Percentiles rank a stretch among this genome's conserved stretches.
phyloP scores from a whole-genome alignment of 148 eudicot species.

The Polygonum maritimum region DNA sequence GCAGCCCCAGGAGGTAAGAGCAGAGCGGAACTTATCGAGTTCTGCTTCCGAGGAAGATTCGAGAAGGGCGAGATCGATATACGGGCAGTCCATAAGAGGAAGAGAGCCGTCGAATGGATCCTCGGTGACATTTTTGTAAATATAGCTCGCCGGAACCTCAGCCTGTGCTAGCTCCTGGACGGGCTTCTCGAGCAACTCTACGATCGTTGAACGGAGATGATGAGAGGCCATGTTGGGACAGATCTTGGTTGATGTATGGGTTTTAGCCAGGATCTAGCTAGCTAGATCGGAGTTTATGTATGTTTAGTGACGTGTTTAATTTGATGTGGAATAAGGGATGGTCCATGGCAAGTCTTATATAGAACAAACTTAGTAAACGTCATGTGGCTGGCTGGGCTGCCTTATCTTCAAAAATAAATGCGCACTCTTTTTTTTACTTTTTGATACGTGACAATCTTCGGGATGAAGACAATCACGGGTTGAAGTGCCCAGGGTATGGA shows the following conservation, averaged over 20 bases:
- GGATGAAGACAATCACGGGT: too few species aligned
- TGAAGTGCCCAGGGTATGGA: too few species aligned
- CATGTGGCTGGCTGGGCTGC: too few species aligned
- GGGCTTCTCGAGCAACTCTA: not conserved
- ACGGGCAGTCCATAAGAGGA: not conserved
- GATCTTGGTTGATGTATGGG: not conserved
- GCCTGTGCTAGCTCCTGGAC: not conserved
- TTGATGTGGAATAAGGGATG: not conserved
- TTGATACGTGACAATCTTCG: too few species aligned
- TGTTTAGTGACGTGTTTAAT: not conserved
- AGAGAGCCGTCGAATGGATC: not conserved
- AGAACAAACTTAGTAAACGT: too few species aligned
- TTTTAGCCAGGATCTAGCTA: not conserved
- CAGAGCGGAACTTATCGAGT: not conserved
- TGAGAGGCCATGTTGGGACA: not conserved
- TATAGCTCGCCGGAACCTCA: not conserved
- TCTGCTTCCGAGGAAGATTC: not conserved
- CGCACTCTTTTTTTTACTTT: too few species aligned
- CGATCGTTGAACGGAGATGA: not conserved
- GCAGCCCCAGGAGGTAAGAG: constrained; percentile 3
- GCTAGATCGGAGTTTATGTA: not conserved
- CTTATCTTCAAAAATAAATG: too few species aligned
- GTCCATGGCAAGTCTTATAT: too few species aligned
- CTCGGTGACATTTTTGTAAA: not conserved
- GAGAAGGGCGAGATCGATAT: not conserved